Evolutionary conservation across 2,329 filamentous ascomycete species (phyloP).

Genomic region (Gyromitra esculenta): DNA sequence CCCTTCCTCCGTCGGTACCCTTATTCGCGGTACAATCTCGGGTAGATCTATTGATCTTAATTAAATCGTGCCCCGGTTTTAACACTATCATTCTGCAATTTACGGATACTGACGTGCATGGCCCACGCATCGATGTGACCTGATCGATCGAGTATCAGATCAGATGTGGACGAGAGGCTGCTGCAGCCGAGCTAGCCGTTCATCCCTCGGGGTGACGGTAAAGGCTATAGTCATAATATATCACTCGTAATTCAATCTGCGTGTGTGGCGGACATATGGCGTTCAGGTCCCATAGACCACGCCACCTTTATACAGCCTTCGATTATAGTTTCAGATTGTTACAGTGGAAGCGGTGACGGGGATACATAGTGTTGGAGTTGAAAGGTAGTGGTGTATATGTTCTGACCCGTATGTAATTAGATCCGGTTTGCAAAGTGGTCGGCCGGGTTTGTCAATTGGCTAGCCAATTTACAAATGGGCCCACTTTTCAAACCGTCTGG

Average conservation of each 20-base stretch:
- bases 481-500: too few relatives aligned
- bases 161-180: not conserved
- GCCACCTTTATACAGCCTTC: too few relatives aligned
- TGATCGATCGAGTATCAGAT: not conserved
- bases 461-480: too few relatives aligned
- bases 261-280: too few relatives aligned
- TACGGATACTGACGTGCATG: not conserved
- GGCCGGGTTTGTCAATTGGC: too few relatives aligned
- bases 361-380: too few relatives aligned
- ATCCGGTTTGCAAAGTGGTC: too few relatives aligned
- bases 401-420: too few relatives aligned
- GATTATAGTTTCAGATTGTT: too few relatives aligned
- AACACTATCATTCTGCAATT: not conserved
- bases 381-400: too few relatives aligned
- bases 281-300: too few relatives aligned
- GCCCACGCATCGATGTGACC: not conserved
- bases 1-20: not conserved
- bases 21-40: not conserved
- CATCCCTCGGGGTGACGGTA: not conserved
- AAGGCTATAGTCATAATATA: not conserved
- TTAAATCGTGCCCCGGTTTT: conserved; percentile 1
- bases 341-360: too few relatives aligned
- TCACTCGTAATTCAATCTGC: not conserved
- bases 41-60: conserved; percentile 7
- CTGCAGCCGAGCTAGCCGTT: not conserved